phyloP scores from a whole-genome alignment of 768 basidiomycete genomes.

The Mycena maculata region DNA sequence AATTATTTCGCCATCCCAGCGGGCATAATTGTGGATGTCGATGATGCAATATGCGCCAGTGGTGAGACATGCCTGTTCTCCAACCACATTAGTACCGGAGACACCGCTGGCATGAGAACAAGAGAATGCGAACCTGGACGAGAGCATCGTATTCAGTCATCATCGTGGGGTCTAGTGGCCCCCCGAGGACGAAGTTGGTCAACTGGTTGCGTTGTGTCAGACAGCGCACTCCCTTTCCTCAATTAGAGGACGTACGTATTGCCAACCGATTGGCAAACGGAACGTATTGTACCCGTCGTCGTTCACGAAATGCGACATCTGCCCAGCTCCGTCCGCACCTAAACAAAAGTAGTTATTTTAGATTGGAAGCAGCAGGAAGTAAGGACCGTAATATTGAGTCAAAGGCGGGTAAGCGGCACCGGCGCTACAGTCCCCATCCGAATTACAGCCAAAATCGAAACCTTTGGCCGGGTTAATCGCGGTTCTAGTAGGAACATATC shows the following conservation, averaged over 20 bases:
- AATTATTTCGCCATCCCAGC: slow-evolving; percentile 67
- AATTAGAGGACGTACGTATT: no score
- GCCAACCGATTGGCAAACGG: slow-evolving; percentile 73
- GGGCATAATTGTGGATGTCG: slow-evolving; percentile 72
- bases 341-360: background rate
- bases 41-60: slow-evolving; percentile 66
- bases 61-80: slow-evolving; percentile 50
- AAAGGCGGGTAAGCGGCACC: slow-evolving; percentile 58
- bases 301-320: slow-evolving; percentile 70
- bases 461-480: slow-evolving; percentile 38
- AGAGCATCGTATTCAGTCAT: slow-evolving; percentile 63
- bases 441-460: slow-evolving; percentile 65
- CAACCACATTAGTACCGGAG: background rate
- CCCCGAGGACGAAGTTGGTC: slow-evolving; percentile 50
- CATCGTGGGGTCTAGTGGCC: slow-evolving; percentile 54
- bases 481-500: background rate
- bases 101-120: background rate
- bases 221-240: no score
- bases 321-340: slow-evolving; percentile 60
- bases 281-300: slow-evolving; percentile 67
- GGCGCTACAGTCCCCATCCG: slow-evolving; percentile 55
- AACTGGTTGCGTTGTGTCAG: no score
- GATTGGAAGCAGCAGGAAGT: background rate
- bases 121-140: slow-evolving; percentile 51
- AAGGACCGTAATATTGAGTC: slow-evolving; percentile 55